Evolutionary conservation across 169 alveolate species (phyloP).

Genomic region (Plasmodium gaboni): DNA sequence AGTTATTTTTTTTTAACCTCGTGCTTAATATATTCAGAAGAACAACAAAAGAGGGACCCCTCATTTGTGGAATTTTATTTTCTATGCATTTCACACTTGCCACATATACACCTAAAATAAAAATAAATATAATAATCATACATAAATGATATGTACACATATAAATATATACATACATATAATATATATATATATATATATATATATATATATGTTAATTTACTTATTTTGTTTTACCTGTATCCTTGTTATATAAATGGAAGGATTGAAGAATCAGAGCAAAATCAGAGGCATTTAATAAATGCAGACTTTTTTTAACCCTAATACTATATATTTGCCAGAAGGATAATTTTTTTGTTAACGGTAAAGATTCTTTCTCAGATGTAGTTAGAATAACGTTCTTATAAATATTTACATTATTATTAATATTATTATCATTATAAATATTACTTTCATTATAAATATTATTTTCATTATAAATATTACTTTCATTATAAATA

Average conservation of each 20-base stretch:
- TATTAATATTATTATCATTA: no score
- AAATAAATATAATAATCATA: not conserved
- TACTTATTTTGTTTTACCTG: constrained; percentile 19
- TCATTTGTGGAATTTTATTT: constrained; percentile 36
- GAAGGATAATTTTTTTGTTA: constrained; percentile 45
- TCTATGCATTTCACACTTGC: constrained; percentile 40
- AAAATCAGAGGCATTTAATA: constrained; percentile 23
- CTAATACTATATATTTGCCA: constrained; percentile 72
- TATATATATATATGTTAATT: not conserved
- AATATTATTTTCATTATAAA: no score
- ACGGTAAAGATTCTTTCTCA: not conserved
- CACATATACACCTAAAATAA: constrained; percentile 27
- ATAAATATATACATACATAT: not conserved
- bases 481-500: not conserved
- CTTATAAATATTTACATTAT: not conserved
- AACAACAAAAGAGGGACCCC: constrained; percentile 55
- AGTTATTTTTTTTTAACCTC: constrained; percentile 56
- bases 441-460: no score
- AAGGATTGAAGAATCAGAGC: constrained; percentile 66
- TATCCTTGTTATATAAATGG: constrained; percentile 63
- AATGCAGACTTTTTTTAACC: constrained; percentile 56
- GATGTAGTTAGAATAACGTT: not conserved
- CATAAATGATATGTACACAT: not conserved
- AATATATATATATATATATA: not conserved
- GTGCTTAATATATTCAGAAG: constrained; percentile 47